These are phyloP conservation scores for Hygrophorus pudorinus DNA, from an alignment of 768 basidiomycete species.

Conservation along the genomic window DNA sequence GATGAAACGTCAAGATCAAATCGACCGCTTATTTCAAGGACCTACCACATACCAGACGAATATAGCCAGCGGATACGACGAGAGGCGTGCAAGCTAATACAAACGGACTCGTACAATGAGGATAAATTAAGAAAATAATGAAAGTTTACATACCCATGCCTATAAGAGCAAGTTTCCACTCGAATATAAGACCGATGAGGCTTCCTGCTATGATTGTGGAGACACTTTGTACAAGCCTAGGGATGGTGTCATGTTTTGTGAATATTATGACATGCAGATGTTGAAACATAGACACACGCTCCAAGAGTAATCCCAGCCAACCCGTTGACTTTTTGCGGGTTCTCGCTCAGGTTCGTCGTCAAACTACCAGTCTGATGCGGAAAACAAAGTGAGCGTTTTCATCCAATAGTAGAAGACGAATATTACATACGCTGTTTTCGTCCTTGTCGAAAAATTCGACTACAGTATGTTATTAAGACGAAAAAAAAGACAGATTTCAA, in stretches of 20 bases:
- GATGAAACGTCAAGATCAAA: not conserved
- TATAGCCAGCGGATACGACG: slow-evolving; percentile 65
- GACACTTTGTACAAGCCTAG: slow-evolving; percentile 68
- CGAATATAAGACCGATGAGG: slow-evolving; percentile 67
- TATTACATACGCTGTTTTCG: slow-evolving; percentile 52
- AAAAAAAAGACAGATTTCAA: slow-evolving; percentile 5
- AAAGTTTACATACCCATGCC: slow-evolving; percentile 48
- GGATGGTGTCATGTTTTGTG: not conserved
- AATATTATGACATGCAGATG: not conserved
- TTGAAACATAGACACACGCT: slow-evolving; percentile 32
- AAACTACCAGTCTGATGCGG: slow-evolving; percentile 67
- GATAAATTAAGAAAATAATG: not conserved
- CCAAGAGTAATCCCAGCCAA: slow-evolving; percentile 84
- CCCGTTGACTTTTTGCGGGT: slow-evolving; percentile 84
- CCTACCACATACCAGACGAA: slow-evolving; percentile 52
- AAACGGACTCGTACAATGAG: not conserved
- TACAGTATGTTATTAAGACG: slow-evolving; percentile 14
- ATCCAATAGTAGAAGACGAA: not conserved
- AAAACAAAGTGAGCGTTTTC: slow-evolving; percentile 1
- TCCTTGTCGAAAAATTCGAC: slow-evolving; percentile 88
- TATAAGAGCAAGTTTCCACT: slow-evolving; percentile 74
- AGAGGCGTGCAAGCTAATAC: slow-evolving; percentile 60
- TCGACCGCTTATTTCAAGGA: not conserved
- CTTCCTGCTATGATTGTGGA: slow-evolving; percentile 62
- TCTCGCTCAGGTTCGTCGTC: slow-evolving; percentile 71